Evolutionary conservation across 2,329 filamentous ascomycete species (phyloP).

Genomic region (Lecanicillium sp.): DNA sequence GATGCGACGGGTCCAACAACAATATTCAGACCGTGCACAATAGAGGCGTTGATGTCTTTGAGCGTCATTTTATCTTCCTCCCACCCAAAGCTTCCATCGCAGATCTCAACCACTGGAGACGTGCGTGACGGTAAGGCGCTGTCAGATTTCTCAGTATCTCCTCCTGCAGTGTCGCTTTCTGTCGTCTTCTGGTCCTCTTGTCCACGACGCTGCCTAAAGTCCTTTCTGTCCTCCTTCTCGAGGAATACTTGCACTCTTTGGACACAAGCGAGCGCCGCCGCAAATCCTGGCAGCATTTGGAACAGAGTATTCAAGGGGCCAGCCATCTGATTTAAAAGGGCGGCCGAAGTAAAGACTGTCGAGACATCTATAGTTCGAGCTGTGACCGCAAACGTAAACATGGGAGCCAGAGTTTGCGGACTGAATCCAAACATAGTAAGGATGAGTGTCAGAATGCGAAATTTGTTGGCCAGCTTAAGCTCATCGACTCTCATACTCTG

Average conservation of each 20-base stretch:
- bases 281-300: slow-evolving; percentile 6
- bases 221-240: slow-evolving; percentile 8
- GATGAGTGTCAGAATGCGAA: slow-evolving; percentile 17
- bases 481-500: slow-evolving; percentile 19
- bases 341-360: slow-evolving; percentile 21
- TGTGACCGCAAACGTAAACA: slow-evolving; percentile 23
- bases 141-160: too few relatives aligned
- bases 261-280: slow-evolving; percentile 6
- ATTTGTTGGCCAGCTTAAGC: slow-evolving; percentile 18
- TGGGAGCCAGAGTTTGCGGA: slow-evolving; percentile 27
- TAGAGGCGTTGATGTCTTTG: slow-evolving; percentile 11
- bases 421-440: slow-evolving; percentile 20
- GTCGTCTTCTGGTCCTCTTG: not conserved
- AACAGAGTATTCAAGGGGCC: slow-evolving; percentile 9
- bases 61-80: slow-evolving; percentile 11
- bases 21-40: slow-evolving; percentile 19
- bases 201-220: slow-evolving; percentile 4
- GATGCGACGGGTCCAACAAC: slow-evolving; percentile 28
- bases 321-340: slow-evolving; percentile 4
- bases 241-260: slow-evolving; percentile 8
- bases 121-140: too few relatives aligned
- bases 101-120: not conserved
- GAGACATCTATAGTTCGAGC: slow-evolving; percentile 16
- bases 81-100: slow-evolving; percentile 18
- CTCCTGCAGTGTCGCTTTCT: too few relatives aligned